Conservation (phyloP, 1,139 yeast species). For the Yarrowia galli region DNA sequence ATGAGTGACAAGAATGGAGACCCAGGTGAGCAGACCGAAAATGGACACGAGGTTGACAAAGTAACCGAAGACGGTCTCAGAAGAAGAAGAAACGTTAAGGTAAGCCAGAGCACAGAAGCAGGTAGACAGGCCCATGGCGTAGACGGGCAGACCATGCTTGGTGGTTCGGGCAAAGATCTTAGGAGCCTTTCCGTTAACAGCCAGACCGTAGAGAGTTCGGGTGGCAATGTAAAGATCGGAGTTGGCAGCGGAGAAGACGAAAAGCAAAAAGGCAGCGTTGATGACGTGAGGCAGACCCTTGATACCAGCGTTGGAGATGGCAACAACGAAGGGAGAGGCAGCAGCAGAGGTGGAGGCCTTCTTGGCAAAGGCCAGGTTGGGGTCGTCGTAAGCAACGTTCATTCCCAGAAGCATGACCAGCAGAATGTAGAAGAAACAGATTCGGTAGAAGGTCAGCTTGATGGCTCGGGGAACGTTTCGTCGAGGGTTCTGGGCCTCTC, state of each 20-base stretch:
- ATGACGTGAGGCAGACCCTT: constrained; percentile 67
- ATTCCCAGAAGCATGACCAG: constrained; percentile 60
- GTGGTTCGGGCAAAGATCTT: constrained; percentile 63
- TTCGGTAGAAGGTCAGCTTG: constrained; percentile 70
- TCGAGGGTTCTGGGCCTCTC: constrained; percentile 80
- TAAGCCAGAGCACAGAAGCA: constrained; percentile 65
- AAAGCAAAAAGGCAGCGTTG: constrained; percentile 71
- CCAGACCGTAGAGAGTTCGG: constrained; percentile 69
- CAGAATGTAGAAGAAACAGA: constrained; percentile 57
- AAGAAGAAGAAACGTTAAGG: constrained; percentile 63
- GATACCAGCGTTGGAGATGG: constrained; percentile 67
- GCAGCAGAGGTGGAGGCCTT: constrained; percentile 58
- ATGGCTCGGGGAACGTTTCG: constrained; percentile 75
- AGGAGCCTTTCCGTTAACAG: constrained; percentile 71
- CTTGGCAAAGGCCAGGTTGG: constrained; percentile 48
- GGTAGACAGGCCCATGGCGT: constrained; percentile 56
- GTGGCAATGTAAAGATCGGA: constrained; percentile 76
- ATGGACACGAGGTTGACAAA: constrained; percentile 75
- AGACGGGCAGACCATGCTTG: constrained; percentile 70
- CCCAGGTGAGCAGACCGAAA: constrained; percentile 75
- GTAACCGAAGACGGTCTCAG: constrained; percentile 67
- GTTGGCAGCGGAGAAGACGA: constrained; percentile 76
- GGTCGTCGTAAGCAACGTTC: constrained; percentile 55
- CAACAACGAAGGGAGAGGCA: constrained; percentile 76
- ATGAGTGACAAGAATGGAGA: constrained; percentile 67